Evolutionary conservation across 352 stramenopile species (phyloP), one percentile per base, ranked within the genome.

Genomic region (Peronospora farinosa): DNA sequence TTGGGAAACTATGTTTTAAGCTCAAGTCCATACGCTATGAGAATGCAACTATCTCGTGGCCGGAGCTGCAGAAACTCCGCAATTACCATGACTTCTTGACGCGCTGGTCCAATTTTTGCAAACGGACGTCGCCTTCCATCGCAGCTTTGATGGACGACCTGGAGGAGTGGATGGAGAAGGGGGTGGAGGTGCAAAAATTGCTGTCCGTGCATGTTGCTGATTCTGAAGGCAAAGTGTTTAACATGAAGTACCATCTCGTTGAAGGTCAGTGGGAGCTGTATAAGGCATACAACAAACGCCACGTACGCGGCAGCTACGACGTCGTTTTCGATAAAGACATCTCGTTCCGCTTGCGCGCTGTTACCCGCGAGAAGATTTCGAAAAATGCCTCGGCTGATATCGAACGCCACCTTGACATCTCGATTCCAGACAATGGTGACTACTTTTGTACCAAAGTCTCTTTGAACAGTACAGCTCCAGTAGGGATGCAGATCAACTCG

Each of bases 161-260:
- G 6, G 55, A 74, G 8, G 39, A 57, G 16, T 51, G 54, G 51
- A 54, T 58, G 46, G 51, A 59, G 42, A 40, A 54, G 39, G 54
- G 13, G 0, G 28, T 53, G 13, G 43, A 51, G 23, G 37, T 35
- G 19, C 35, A 30, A 10, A 60, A 51, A 23, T 17, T 16, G n/a
- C 10, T 72, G 17, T 56, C 57, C 7, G 40, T 72, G n/a, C 57
- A 72, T 43, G 13, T 78, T 39, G 41, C 46, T 19, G 40, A 37
- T 10, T 39, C 40, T 5, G n/a, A 47, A 41, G 39, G 41, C 4
- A 40, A 37, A 1, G 57, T 43, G 2, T 72, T 60, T 39, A 50
- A 69, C 7, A 21, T 83, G 15, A 83, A 79, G 50, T 83, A 69
- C 28, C 47, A 54, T 36, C 46, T 70, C n/a, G 47, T 63, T 2